Percentiles rank a stretch among this genome's conserved stretches.
These are phyloP conservation scores for Didymosphaeria variabile DNA, from an alignment of 2,329 filamentous ascomycete species.

Conservation along the genomic window DNA sequence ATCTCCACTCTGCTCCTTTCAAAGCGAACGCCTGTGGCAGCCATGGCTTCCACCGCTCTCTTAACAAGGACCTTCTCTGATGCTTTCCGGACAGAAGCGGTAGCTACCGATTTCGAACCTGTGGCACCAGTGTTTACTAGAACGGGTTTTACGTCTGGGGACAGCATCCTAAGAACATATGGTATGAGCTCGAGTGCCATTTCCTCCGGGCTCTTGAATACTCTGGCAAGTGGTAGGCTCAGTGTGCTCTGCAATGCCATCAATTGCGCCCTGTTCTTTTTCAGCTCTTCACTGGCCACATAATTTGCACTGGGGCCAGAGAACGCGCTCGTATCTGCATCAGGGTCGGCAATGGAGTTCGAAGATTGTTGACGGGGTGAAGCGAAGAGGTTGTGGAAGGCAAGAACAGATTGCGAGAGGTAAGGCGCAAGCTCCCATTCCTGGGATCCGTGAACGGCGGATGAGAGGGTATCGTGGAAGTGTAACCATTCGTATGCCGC, in stretches of 20 bases:
- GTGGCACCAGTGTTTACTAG: constrained; percentile 71
- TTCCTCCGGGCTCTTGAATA: constrained; percentile 80
- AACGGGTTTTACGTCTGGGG: constrained; percentile 90
- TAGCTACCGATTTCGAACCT: constrained; percentile 57
- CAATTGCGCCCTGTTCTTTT: constrained; percentile 78
- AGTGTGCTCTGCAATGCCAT: constrained; percentile 77
- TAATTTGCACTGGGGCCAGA: constrained; percentile 84
- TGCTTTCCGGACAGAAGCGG: constrained; percentile 88
- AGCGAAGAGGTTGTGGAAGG: constrained; percentile 91
- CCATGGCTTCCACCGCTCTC: constrained; percentile 81
- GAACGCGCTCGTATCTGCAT: constrained; percentile 70
- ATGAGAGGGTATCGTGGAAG: constrained; percentile 87
- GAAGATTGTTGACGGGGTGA: constrained; percentile 60
- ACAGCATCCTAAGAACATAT: constrained; percentile 82
- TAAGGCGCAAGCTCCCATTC: constrained; percentile 94
- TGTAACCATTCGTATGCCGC: constrained; percentile 92
- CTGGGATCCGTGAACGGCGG: constrained; percentile 80
- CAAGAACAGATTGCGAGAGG: constrained; percentile 83
- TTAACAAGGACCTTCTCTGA: constrained; percentile 82
- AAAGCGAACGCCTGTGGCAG: constrained; percentile 81
- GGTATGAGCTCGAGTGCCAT: constrained; percentile 85
- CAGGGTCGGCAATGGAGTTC: constrained; percentile 54
- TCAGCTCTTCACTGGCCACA: constrained; percentile 79
- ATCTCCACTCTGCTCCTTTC: constrained; percentile 82
- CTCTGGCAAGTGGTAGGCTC: constrained; percentile 74